Evolutionary conservation across 805 yeast species (phyloP).

Genomic region (Kuraishia molischiana): DNA sequence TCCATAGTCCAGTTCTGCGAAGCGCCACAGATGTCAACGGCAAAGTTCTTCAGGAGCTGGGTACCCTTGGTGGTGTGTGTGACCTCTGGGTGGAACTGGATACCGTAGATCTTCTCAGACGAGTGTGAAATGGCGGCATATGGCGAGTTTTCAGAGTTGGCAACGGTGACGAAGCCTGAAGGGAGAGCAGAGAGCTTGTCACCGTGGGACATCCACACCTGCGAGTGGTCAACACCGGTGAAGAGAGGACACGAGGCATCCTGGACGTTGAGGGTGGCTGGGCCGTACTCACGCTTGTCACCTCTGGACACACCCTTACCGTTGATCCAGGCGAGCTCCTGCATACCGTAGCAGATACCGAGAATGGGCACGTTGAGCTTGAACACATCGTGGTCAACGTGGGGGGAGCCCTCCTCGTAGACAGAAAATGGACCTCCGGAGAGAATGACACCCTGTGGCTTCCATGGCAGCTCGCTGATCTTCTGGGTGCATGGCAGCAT

Average conservation of each 20-base stretch:
- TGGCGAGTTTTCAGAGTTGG: conserved; percentile 91
- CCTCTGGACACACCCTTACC: conserved; percentile 92
- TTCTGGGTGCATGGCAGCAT: conserved; percentile 99
- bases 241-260: conserved; percentile 65
- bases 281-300: conserved; percentile 97
- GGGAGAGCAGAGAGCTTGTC: conserved; percentile 92
- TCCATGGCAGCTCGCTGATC: conserved; percentile 85
- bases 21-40: conserved; percentile 82
- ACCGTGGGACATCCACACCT: conserved; percentile 99
- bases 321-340: conserved; percentile 96
- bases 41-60: conserved; percentile 80
- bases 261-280: conserved; percentile 75
- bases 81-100: conserved; percentile 99
- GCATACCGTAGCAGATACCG: conserved; percentile 99
- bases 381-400: conserved; percentile 91
- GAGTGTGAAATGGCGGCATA: conserved; percentile 85
- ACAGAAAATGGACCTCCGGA: conserved; percentile 99
- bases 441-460: conserved; percentile 90
- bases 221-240: conserved; percentile 84
- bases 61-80: conserved; percentile 94
- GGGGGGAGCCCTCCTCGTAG: conserved; percentile 92
- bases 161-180: conserved; percentile 78
- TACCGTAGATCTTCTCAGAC: conserved; percentile 72
- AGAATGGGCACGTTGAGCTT: conserved; percentile 86
- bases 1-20: conserved; percentile 94